These are phyloP conservation scores for Luffa acutangula DNA, from an alignment of 306 rosid species.

Conservation along the genomic window DNA sequence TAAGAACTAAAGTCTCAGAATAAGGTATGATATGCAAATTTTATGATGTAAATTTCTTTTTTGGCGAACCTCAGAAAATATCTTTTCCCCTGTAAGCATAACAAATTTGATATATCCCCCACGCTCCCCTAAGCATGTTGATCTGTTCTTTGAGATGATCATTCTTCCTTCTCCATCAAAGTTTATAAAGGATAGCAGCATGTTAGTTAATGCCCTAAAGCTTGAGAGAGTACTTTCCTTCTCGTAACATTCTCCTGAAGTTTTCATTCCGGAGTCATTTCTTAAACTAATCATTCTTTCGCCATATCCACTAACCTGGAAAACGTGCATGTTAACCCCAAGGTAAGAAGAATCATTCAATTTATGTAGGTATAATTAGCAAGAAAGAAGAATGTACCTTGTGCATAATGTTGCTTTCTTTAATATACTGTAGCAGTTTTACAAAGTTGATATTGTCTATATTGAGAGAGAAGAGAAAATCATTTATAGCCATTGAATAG, in stretches of 20 bases:
- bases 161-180: conserved; percentile 76
- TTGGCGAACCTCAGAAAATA: conserved; percentile 75
- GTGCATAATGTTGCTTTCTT: conserved; percentile 90
- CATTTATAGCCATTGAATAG: conserved; percentile 72
- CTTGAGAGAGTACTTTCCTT: conserved; percentile 67
- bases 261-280: conserved; percentile 20
- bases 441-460: conserved; percentile 85
- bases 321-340: conserved; percentile 2
- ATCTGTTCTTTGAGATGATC: conserved; percentile 54
- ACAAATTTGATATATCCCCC: conserved; percentile 76
- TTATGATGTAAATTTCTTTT: conserved; percentile 3
- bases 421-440: conserved; percentile 64
- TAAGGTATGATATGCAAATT: not conserved
- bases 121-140: conserved; percentile 28
- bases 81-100: conserved; percentile 84
- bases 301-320: conserved; percentile 76
- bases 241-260: conserved; percentile 21
- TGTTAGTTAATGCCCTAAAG: conserved; percentile 63
- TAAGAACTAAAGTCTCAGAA: conserved; percentile 11
- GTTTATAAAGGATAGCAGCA: conserved; percentile 62
- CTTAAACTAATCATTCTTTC: conserved; percentile 40
- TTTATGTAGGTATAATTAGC: not conserved
- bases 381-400: conserved; percentile 46
- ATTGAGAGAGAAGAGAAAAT: conserved; percentile 66
- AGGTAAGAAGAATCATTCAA: not conserved